phyloP scores from a whole-genome alignment of 169 alveolate genomes.

The Babesia ovis region DNA sequence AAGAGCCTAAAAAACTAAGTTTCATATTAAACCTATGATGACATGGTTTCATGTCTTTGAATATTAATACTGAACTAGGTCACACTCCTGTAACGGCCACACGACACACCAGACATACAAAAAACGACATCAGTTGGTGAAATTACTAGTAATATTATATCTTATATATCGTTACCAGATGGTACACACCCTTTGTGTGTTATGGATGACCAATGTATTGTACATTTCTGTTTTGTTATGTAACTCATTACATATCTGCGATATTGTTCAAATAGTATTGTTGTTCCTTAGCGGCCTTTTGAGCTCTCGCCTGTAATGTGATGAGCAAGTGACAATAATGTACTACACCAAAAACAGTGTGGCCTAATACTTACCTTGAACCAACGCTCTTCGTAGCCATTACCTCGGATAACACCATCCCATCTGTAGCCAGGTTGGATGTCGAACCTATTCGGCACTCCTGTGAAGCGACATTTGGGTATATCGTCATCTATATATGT shows the following conservation, averaged over 20 bases:
- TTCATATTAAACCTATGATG: constrained; percentile 3
- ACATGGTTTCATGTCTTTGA: constrained; percentile 9
- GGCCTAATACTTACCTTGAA: constrained; percentile 26
- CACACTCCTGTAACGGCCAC: too few relatives aligned
- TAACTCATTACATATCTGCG: constrained; percentile 44
- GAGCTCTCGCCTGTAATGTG: constrained; percentile 29
- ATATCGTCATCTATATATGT: constrained; percentile 22
- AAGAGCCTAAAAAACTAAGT: not conserved
- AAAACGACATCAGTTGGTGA: not conserved
- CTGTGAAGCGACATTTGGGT: constrained; percentile 85
- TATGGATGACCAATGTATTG: too few relatives aligned
- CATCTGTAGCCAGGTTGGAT: constrained; percentile 93
- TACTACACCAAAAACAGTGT: not conserved
- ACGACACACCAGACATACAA: not conserved
- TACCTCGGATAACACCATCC: constrained; percentile 95
- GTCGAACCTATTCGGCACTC: constrained; percentile 87
- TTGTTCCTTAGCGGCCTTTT: constrained; percentile 30
- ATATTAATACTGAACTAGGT: not conserved
- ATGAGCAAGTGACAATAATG: not conserved
- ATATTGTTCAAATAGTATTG: constrained; percentile 42
- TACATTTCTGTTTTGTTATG: too few relatives aligned
- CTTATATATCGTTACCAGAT: not conserved
- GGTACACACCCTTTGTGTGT: too few relatives aligned
- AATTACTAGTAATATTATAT: not conserved
- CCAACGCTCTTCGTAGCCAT: constrained; percentile 89